Conservation (phyloP, 1,284 basidiomycete genomes). For the Pascua sp. region DNA sequence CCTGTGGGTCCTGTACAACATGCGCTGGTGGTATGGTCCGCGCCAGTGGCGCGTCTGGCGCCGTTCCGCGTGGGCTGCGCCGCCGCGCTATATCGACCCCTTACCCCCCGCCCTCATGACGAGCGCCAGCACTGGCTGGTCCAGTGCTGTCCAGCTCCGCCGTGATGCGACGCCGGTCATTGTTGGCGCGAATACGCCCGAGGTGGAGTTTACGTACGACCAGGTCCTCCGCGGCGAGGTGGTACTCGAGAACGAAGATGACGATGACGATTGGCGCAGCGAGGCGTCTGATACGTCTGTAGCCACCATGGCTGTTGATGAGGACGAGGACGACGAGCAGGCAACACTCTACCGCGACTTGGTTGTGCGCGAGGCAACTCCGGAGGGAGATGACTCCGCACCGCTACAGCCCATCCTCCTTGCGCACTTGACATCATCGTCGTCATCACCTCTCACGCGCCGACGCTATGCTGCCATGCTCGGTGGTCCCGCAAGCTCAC, state of each 20-base stretch:
- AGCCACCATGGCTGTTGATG: background rate
- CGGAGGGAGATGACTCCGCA: conserved; percentile 10
- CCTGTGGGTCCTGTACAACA: conserved; percentile 6
- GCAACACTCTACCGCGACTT: conserved; percentile 30
- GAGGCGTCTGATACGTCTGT: conserved; percentile 17
- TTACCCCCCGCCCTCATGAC: background rate
- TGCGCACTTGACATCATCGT: conserved; percentile 40
- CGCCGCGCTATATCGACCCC: background rate
- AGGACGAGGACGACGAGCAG: conserved; percentile 22
- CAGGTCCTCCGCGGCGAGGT: conserved; percentile 31
- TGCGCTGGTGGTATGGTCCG: conserved; percentile 46
- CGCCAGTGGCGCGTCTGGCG: conserved; percentile 42
- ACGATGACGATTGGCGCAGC: conserved; percentile 29
- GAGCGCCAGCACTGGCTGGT: background rate
- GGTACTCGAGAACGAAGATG: conserved; percentile 34
- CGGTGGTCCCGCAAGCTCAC: conserved; percentile 3
- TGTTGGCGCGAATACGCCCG: background rate
- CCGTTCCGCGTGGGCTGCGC: conserved; percentile 34
- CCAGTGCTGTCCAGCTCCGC: conserved; percentile 4
- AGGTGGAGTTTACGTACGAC: conserved; percentile 18
- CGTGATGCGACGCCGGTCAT: background rate
- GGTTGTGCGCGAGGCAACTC: conserved; percentile 13
- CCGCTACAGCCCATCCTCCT: conserved; percentile 43
- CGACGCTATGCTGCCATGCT: conserved; percentile 35
- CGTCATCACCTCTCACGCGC: conserved; percentile 40